phyloP scores from a whole-genome alignment of 371 early-diverging fungal species.

The Lichtheimia ramosa region DNA sequence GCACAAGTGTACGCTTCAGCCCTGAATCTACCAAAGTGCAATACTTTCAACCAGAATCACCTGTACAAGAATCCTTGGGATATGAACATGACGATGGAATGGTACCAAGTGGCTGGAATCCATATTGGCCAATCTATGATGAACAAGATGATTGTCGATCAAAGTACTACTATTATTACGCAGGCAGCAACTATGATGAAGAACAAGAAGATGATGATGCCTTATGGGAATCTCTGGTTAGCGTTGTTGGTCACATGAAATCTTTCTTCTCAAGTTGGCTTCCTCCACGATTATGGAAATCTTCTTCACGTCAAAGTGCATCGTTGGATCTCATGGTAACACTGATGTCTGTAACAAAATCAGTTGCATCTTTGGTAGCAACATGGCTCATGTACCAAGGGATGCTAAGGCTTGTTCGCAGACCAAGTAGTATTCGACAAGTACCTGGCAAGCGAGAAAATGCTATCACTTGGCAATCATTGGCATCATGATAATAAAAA shows the following conservation, averaged over 20 bases:
- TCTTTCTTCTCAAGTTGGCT: slow-evolving; percentile 1
- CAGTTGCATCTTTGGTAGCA: slow-evolving; percentile 14
- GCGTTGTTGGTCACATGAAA: slow-evolving; percentile 1
- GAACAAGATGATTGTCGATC: not conserved
- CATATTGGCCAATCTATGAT: slow-evolving; percentile 9
- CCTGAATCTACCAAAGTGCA: slow-evolving; percentile 19
- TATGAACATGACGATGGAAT: not conserved
- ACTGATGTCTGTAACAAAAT: slow-evolving; percentile 11
- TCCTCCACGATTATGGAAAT: not conserved
- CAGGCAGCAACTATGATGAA: slow-evolving; percentile 1
- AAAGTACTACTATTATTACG: not conserved
- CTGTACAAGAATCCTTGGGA: slow-evolving; percentile 13
- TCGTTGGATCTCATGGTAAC: slow-evolving; percentile 4
- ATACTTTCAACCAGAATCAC: slow-evolving; percentile 22
- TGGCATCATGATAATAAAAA: not conserved
- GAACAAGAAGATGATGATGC: slow-evolving; percentile 11
- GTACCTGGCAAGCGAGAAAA: not conserved
- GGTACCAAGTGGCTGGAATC: not conserved
- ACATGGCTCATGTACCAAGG: slow-evolving; percentile 23
- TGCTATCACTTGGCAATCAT: not conserved
- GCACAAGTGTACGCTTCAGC: slow-evolving; percentile 20
- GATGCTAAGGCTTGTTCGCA: slow-evolving; percentile 8
- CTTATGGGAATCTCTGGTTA: slow-evolving; percentile 10
- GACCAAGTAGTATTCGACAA: not conserved
- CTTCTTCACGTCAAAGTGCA: slow-evolving; percentile 1